Base-by-base conservation (phyloP, 2,329 filamentous ascomycete genomes). In the Fusarium tuaranense region DNA sequence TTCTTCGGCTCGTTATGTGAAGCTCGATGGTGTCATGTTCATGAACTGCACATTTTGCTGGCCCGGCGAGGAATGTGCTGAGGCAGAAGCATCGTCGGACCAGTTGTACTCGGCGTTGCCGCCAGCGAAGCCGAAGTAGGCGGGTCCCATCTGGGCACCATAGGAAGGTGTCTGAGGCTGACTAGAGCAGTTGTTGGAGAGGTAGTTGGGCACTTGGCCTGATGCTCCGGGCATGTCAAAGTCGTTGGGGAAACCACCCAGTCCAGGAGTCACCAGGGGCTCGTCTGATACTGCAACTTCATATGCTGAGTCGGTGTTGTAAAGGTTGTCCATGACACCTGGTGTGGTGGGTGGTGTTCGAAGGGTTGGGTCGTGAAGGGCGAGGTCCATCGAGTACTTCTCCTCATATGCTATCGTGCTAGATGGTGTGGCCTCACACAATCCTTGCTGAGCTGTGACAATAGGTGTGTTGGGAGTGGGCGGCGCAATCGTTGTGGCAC, bases 261-360 rank as follows among this genome's bases (percentile, higher is more conserved):
- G 75, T 44, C 84, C 85, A 1, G 88, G 87, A 3, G 87, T 88
- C 16, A 87, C 80, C 20, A 90, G 76, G 13, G 85, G 82, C 70
- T 89, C 88, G 46, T 90, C 88, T 1, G 83, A 77, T 4, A 85
- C 79, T 7, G 83, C 76, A 69, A 83, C 76, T 76, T 84, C 82
- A 61, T 81, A 83, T 13, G 81, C 77, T 12, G 84, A 84, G 67
- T 85, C 83, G n/a, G 83, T 77, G 60, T 82, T 81, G 62, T 84
- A 83, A 51, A 86, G 81, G 63, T 82, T 82, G 34, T 84, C 80
- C 70, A 87, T 79, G 39, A 88, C 76, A 18, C 87, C 87, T 0
- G 88, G 88, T 2, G 88, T 90, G 6, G 84, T 86, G 4, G 88
- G 88, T 16, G 88, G 88, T 7, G 88, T 89, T 75, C 87, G 87